phyloP scores from a whole-genome alignment of 2,329 filamentous ascomycete species.

The Rhytidhysteron rufulum region DNA sequence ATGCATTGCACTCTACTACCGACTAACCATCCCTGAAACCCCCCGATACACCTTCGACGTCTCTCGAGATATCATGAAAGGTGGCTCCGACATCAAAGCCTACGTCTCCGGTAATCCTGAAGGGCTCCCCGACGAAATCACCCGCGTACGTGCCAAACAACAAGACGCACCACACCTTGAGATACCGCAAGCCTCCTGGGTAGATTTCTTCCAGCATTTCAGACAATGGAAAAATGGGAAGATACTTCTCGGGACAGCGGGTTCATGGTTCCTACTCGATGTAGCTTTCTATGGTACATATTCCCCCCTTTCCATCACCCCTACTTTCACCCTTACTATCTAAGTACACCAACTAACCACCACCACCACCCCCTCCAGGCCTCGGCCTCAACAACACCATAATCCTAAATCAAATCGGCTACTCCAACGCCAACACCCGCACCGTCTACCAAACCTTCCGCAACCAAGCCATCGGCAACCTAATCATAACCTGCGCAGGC shows the following conservation, averaged over 20 bases:
- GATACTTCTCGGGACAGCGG: conserved; percentile 69
- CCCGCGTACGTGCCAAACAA: conserved; percentile 55
- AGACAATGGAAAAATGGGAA: conserved; percentile 64
- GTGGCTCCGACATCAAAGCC: conserved; percentile 64
- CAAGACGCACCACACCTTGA: conserved; percentile 52
- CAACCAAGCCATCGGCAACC: conserved; percentile 73
- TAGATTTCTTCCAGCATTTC: conserved; percentile 67
- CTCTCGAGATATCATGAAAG: conserved; percentile 69
- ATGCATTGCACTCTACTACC: conserved; percentile 79
- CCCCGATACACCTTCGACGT: conserved; percentile 86
- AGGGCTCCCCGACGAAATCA: conserved; percentile 61
- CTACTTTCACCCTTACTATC: not conserved
- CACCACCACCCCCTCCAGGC: conserved; percentile 37
- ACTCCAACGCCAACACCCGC: conserved; percentile 56
- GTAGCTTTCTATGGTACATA: conserved; percentile 42
- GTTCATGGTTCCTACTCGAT: conserved; percentile 77
- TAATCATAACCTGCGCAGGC: conserved; percentile 74
- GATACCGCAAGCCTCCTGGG: conserved; percentile 64
- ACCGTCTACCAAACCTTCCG: conserved; percentile 67
- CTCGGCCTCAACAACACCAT: conserved; percentile 72
- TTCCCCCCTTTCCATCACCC: not conserved
- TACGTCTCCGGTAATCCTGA: conserved; percentile 63
- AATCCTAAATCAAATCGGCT: conserved; percentile 70
- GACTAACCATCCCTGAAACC: conserved; percentile 82
- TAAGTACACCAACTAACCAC: conserved; percentile 6